phyloP scores from a whole-genome alignment of 2,329 filamentous ascomycete genomes.

The Mycosphaerella arachidis region DNA sequence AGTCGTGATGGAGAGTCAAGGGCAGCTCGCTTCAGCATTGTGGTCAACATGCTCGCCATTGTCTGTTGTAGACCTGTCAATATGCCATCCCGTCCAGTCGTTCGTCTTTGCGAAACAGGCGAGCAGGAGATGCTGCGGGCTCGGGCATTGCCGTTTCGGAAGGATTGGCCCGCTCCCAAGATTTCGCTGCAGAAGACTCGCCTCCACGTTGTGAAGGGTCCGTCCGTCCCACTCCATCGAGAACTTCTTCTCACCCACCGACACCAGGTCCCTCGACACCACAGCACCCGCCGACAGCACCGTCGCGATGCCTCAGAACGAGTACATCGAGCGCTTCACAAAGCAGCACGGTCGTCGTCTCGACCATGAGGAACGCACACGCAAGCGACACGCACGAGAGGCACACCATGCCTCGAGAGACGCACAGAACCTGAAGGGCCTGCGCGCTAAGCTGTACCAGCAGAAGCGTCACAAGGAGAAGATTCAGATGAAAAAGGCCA shows the following conservation, averaged over 20 bases:
- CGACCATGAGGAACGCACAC: conserved; percentile 81
- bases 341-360: conserved; percentile 56
- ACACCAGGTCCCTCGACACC: not conserved
- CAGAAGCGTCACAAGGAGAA: conserved; percentile 95
- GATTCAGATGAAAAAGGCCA: conserved; percentile 94
- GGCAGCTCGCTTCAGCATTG: conserved; percentile 59
- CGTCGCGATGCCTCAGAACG: conserved; percentile 67
- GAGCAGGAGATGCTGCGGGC: not conserved
- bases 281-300: conserved; percentile 4
- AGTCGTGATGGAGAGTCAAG: conserved; percentile 55
- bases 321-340: conserved; percentile 69
- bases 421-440: conserved; percentile 86
- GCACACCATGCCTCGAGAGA: conserved; percentile 82
- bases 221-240: not conserved
- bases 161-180: not conserved
- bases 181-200: not conserved
- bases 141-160: not conserved
- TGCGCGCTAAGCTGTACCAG: conserved; percentile 88
- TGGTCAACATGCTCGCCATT: conserved; percentile 35
- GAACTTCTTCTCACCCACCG: not conserved
- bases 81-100: not conserved
- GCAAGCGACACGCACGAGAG: conserved; percentile 84
- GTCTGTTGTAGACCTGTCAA: not conserved
- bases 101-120: not conserved
- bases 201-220: not conserved